Base-by-base conservation (phyloP, 768 basidiomycete species). In the Trametopsis cervina region DNA sequence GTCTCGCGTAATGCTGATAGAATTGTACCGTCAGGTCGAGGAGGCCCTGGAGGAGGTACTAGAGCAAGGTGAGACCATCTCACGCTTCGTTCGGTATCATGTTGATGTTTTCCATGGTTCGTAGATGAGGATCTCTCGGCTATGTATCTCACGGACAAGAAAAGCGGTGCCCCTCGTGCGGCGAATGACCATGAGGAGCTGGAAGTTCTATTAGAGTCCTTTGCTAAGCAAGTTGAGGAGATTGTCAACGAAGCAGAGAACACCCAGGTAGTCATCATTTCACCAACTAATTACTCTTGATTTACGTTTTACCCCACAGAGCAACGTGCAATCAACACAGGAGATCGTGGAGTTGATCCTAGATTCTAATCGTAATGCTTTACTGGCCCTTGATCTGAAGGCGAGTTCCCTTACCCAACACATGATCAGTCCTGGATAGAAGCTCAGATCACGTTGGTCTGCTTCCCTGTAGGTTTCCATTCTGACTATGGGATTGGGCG, bases 261-360 rank as follows among this genome's bases (percentile, higher is more conserved):
- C 51, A 91, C 85, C 3, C 81, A 90, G 61, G 89, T 89, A 7
- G 15, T 33, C 15, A 33, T 15, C 7, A 33, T 33, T 15, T 33
- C 29, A 15, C 7, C 29, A 15, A 26, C 33, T 33, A 37, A 9
- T 22, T 15, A 20, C 4, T 5, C 15, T 33, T 25, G 42, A 27
- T 10, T 21, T 42, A n/a, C 20, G 4, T 22, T 26, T 33, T 10
- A 21, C 18, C 11, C 26, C 22, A 27, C 45, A 45, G 43, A 49
- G 42, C 24, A 97, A 98, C 62, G 89, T 98, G 33, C 88, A 93
- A 67, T 92, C 93, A 11, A 98, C 95, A 0, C 95, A 97, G 70
- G 95, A 98, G 67, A 97, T 98, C 45, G 90, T 95, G 2, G 95
- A 98, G 65, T 76, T 98, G 50, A 92, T 97, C 59, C 74, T 98